These are phyloP conservation scores for Stylosanthes scabra DNA, from an alignment of 331 rosid genomes.

Conservation along the genomic window DNA sequence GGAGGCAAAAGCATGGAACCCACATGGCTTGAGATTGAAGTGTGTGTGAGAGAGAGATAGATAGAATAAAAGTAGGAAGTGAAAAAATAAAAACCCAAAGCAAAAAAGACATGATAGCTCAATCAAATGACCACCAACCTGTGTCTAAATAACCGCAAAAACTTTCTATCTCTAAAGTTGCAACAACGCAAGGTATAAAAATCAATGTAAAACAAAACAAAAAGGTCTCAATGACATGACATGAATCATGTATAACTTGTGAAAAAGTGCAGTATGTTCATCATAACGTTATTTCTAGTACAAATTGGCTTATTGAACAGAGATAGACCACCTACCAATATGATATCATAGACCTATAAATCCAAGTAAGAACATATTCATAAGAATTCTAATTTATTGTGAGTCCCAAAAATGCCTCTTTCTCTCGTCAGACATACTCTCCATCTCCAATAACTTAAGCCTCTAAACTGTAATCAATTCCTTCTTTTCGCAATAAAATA, in stretches of 20 bases:
- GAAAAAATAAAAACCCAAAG: no score
- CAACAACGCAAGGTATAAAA: no score
- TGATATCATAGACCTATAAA: conserved; percentile 4
- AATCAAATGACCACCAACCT: no score
- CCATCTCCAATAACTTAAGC: conserved; percentile 6
- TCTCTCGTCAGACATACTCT: conserved; percentile 9
- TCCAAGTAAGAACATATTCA: conserved; percentile 15
- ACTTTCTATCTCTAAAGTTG: no score
- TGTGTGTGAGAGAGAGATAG: conserved; percentile 22
- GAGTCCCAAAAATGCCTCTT: conserved; percentile 22
- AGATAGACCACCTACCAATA: neutral
- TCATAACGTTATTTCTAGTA: neutral
- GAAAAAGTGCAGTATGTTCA: neutral
- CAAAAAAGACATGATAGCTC: no score
- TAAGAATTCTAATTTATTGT: conserved; percentile 35
- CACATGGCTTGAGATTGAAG: conserved; percentile 65
- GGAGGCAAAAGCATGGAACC: conserved; percentile 70
- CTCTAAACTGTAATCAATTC: conserved; percentile 24
- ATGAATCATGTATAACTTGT: conserved; percentile 7
- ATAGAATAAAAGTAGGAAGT: conserved; percentile 27
- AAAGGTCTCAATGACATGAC: neutral
- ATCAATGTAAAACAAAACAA: no score
- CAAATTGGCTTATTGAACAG: neutral
- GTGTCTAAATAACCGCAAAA: no score
- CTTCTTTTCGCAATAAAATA: neutral